Conservation (phyloP, 2,329 filamentous ascomycete genomes). For the Aspergillus pseudonomiae region DNA sequence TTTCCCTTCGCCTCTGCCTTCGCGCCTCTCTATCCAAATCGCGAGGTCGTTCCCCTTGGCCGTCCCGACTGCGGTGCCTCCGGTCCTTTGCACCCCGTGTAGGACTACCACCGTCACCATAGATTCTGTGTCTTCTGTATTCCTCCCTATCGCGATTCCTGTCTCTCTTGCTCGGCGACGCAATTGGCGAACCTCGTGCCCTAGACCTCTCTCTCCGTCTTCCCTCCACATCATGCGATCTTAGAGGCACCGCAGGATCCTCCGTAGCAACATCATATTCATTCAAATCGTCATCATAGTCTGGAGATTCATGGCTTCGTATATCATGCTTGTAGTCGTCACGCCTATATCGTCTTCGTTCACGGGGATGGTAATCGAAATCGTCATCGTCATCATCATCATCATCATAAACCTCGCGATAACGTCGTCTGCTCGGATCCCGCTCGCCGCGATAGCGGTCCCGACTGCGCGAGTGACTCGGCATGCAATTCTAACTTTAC, state of each 20-base stretch:
- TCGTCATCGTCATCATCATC: slow-evolving; percentile 24
- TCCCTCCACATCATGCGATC: slow-evolving; percentile 10
- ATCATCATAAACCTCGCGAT: slow-evolving; percentile 28
- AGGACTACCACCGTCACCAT: slow-evolving; percentile 35
- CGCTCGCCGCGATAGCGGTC: slow-evolving; percentile 33
- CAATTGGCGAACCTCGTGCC: slow-evolving; percentile 40
- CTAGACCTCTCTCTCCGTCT: slow-evolving; percentile 32
- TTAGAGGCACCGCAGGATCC: slow-evolving; percentile 14
- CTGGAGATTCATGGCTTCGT: background rate
- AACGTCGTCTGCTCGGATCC: slow-evolving; percentile 17
- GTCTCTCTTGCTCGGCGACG: slow-evolving; percentile 39
- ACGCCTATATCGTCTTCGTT: slow-evolving; percentile 27
- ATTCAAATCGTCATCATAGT: slow-evolving; percentile 17
- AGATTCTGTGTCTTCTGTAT: slow-evolving; percentile 30
- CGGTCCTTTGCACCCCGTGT: slow-evolving; percentile 14
- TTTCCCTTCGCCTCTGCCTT: slow-evolving; percentile 28
- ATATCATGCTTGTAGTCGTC: slow-evolving; percentile 20
- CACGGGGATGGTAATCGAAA: slow-evolving; percentile 21
- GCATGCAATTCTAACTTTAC: slow-evolving; percentile 30
- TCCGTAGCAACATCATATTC: slow-evolving; percentile 21
- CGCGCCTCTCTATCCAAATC: slow-evolving; percentile 28
- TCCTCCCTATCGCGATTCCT: slow-evolving; percentile 38
- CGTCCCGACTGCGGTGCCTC: slow-evolving; percentile 16
- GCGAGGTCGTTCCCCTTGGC: slow-evolving; percentile 23
- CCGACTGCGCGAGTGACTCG: slow-evolving; percentile 36